Evolutionary conservation across 805 yeast species (phyloP).

Genomic region (Candida andamanensis): DNA sequence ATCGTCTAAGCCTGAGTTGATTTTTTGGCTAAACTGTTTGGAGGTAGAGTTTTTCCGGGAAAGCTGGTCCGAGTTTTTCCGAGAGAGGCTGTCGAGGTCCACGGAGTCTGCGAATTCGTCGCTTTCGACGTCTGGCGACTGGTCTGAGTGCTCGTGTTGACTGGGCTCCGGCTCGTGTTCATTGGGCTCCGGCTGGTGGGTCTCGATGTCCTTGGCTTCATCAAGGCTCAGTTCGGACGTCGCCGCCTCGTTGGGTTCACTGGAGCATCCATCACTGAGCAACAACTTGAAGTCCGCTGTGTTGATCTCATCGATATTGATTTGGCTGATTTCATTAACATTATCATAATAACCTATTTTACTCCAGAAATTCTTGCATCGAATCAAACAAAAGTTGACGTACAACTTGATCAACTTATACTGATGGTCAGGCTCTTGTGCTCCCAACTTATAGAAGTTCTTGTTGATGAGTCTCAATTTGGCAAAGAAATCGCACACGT

Average conservation of each 20-base stretch:
- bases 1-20: slow-evolving; percentile 30
- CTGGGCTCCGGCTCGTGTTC: not conserved
- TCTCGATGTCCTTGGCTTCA: slow-evolving; percentile 1
- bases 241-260: slow-evolving; percentile 8
- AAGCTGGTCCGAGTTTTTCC: slow-evolving; percentile 8
- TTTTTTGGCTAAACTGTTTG: slow-evolving; percentile 28
- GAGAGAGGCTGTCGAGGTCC: slow-evolving; percentile 3
- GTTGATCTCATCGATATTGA: slow-evolving; percentile 21
- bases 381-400: slow-evolving; percentile 45
- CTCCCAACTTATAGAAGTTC: slow-evolving; percentile 49
- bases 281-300: slow-evolving; percentile 16
- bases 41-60: slow-evolving; percentile 26
- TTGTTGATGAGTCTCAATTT: slow-evolving; percentile 58
- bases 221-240: slow-evolving; percentile 3
- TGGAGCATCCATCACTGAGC: slow-evolving; percentile 5
- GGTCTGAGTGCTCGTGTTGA: slow-evolving; percentile 1
- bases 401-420: slow-evolving; percentile 45
- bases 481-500: slow-evolving; percentile 78
- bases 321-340: slow-evolving; percentile 28
- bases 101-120: slow-evolving; percentile 13
- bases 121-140: slow-evolving; percentile 3
- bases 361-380: slow-evolving; percentile 78
- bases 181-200: not conserved
- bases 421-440: slow-evolving; percentile 22
- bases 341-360: slow-evolving; percentile 75